Conservation (phyloP, 1,284 basidiomycete species). For the Apiotrichum gamsii region DNA sequence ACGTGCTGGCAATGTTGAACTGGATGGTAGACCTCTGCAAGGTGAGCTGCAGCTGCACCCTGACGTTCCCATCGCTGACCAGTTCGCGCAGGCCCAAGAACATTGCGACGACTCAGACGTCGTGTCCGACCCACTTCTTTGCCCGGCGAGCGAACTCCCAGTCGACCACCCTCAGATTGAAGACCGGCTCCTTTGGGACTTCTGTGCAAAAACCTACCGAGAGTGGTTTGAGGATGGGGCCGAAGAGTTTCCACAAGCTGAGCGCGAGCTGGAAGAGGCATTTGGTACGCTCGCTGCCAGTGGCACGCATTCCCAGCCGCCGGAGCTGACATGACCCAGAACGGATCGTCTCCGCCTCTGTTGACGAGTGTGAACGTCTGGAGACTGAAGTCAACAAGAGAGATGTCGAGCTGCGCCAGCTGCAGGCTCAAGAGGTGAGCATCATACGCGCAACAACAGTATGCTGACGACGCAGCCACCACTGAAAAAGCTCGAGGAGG, state of each 20-base stretch:
- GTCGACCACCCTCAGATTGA: conserved; percentile 50
- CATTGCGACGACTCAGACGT: conserved; percentile 58
- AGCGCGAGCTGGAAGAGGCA: conserved; percentile 62
- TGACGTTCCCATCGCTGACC: no score
- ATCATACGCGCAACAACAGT: background rate
- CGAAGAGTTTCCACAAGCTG: conserved; percentile 66
- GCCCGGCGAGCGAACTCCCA: conserved; percentile 29
- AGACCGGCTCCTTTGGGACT: conserved; percentile 67
- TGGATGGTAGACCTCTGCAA: conserved; percentile 71
- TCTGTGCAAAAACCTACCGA: conserved; percentile 62
- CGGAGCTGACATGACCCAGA: conserved; percentile 17
- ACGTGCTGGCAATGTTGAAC: conserved; percentile 70
- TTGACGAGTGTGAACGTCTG: conserved; percentile 34
- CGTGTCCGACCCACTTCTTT: conserved; percentile 63
- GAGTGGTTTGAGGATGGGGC: conserved; percentile 61
- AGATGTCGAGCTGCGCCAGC: conserved; percentile 31
- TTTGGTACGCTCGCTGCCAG: conserved; percentile 52
- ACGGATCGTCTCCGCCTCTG: conserved; percentile 25
- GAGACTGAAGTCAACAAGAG: conserved; percentile 29
- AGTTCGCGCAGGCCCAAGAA: conserved; percentile 43
- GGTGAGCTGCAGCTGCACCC: conserved; percentile 7
- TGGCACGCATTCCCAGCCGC: no score
- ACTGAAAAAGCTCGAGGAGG: conserved; percentile 37
- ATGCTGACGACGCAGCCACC: conserved; percentile 29
- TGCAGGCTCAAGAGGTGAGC: conserved; percentile 39